phyloP scores from a whole-genome alignment of 2,329 filamentous ascomycete species.

The Aureobasidium sp. region DNA sequence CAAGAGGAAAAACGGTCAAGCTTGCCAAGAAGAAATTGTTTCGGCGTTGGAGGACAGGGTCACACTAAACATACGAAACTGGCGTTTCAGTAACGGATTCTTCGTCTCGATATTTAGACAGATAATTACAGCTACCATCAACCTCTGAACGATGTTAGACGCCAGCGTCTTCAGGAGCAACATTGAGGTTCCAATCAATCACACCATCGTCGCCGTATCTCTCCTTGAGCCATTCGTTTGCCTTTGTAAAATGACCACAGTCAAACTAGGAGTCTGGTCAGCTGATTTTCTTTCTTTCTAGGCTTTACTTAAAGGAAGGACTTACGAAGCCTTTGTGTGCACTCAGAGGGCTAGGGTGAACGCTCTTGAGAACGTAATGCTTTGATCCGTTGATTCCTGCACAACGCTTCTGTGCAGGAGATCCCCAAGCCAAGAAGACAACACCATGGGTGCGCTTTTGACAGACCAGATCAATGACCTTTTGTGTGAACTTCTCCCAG shows the following conservation, averaged over 20 bases:
- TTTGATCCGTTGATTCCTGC: slow-evolving; percentile 61
- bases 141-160: slow-evolving; percentile 21
- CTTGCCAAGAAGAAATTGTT: not conserved
- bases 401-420: slow-evolving; percentile 73
- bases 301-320: too few relatives aligned
- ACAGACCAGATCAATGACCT: slow-evolving; percentile 79
- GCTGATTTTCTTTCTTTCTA: not conserved
- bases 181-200: slow-evolving; percentile 75
- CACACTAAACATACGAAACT: not conserved
- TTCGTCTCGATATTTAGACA: not conserved
- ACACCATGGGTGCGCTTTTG: slow-evolving; percentile 71
- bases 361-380: slow-evolving; percentile 77
- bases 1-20: slow-evolving; percentile 3
- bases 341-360: slow-evolving; percentile 90
- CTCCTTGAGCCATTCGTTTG: slow-evolving; percentile 75
- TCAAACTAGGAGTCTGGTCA: slow-evolving; percentile 21
- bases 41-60: not conserved
- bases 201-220: slow-evolving; percentile 72
- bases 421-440: slow-evolving; percentile 93
- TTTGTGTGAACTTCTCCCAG: slow-evolving; percentile 91
- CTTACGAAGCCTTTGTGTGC: slow-evolving; percentile 69
- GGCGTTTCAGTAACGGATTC: not conserved
- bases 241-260: slow-evolving; percentile 71
- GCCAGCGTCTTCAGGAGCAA: slow-evolving; percentile 36
- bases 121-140: not conserved